Evolutionary conservation across 2,329 filamentous ascomycete genomes (phyloP).

Genomic region (Pseudogymnoascus sp.): DNA sequence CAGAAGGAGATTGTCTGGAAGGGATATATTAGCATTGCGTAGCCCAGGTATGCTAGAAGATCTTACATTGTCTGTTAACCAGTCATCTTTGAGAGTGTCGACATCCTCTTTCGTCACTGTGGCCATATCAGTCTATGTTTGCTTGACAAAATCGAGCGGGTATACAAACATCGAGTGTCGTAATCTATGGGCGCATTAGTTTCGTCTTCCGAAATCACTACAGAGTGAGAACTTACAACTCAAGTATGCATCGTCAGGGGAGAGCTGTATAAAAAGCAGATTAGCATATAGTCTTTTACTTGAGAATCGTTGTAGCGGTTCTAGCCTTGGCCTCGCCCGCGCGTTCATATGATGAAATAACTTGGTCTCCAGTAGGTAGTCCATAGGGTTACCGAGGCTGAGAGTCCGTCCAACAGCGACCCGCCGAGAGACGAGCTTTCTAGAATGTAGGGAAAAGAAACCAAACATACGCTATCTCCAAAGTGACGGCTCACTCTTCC

Average conservation of each 20-base stretch:
- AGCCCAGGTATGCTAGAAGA: conserved; percentile 8
- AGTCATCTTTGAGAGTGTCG: conserved; percentile 80
- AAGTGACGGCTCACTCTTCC: conserved; percentile 43
- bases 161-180: conserved; percentile 50
- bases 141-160: conserved; percentile 14
- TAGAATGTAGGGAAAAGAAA: conserved; percentile 1
- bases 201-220: neutral
- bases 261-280: conserved; percentile 30
- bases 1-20: conserved; percentile 89
- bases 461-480: conserved; percentile 36
- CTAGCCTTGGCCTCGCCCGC: neutral
- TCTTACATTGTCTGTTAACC: conserved; percentile 89
- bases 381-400: neutral
- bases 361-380: neutral
- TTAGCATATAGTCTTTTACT: neutral
- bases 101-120: conserved; percentile 84
- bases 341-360: neutral
- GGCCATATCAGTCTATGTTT: conserved; percentile 15
- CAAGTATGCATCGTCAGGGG: conserved; percentile 60
- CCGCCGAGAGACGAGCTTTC: neutral
- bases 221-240: conserved; percentile 47
- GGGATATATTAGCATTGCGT: neutral
- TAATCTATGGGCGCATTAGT: conserved; percentile 40
- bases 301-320: neutral
- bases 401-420: neutral